phyloP scores from a whole-genome alignment of 1,139 yeast genomes.

The Arxiozyma bovina region DNA sequence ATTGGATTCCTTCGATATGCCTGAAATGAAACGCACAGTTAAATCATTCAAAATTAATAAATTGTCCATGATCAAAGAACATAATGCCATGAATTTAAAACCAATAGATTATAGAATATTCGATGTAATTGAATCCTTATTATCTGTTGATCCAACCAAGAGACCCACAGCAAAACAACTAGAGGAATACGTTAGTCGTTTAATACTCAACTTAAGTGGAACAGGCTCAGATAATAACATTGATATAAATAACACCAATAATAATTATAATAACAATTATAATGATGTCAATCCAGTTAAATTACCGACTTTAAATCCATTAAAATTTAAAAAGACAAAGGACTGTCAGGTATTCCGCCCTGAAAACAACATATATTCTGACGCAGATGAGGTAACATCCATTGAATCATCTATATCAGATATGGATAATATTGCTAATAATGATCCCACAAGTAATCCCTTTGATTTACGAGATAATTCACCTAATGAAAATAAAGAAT shows the following conservation, averaged over 20 bases:
- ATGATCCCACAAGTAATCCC: not conserved
- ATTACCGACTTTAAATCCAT: not conserved
- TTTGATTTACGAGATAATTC: not conserved
- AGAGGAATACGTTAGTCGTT: conserved; percentile 25
- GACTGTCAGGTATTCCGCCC: not conserved
- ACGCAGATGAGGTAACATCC: not conserved
- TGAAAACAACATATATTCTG: not conserved
- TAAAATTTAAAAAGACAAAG: not conserved
- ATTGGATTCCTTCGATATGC: conserved; percentile 27
- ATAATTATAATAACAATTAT: not conserved
- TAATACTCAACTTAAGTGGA: not conserved
- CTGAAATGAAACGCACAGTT: conserved; percentile 37
- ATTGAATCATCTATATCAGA: not conserved
- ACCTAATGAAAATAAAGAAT: not conserved
- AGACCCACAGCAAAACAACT: conserved; percentile 43
- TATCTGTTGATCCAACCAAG: conserved; percentile 31
- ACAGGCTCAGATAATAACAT: conserved; percentile 6
- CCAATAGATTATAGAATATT: conserved; percentile 35
- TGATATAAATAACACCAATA: not conserved
- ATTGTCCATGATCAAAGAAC: conserved; percentile 14
- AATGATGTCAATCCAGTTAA: not conserved
- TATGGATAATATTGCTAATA: not conserved
- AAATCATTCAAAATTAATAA: conserved; percentile 28
- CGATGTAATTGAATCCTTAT: conserved; percentile 33
- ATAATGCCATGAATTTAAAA: conserved; percentile 17